Percentiles rank a stretch among this genome's conserved stretches.
Conservation (phyloP, 371 early-diverging fungal species). For the Nematocida displodere region DNA sequence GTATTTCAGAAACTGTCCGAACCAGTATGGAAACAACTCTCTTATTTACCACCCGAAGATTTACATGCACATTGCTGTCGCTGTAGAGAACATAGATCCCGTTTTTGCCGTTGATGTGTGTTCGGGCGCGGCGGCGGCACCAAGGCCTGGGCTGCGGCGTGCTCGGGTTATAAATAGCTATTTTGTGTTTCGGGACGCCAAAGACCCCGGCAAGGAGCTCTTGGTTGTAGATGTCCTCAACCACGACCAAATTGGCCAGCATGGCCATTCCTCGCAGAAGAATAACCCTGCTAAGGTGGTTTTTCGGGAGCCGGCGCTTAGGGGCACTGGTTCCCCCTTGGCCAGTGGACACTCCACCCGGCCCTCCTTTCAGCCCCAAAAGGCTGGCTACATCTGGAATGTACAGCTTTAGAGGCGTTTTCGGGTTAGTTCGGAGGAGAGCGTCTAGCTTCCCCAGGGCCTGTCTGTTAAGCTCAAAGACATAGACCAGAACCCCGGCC, state of each 20-base stretch:
- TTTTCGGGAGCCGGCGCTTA: not conserved
- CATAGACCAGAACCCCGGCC: no score
- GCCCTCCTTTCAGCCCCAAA: not conserved
- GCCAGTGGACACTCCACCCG: not conserved
- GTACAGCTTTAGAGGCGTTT: not conserved
- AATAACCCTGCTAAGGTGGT: not conserved
- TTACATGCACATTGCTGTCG: constrained; percentile 16
- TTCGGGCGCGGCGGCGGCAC: not conserved
- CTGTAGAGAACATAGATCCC: constrained; percentile 36
- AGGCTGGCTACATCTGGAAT: not conserved
- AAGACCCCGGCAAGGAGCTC: not conserved
- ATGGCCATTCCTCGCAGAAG: constrained; percentile 3
- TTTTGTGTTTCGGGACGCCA: constrained; percentile 27
- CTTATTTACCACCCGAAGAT: constrained; percentile 6
- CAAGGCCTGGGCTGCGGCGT: not conserved
- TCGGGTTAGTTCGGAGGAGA: not conserved
- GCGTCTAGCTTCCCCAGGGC: no score
- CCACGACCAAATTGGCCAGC: constrained; percentile 24
- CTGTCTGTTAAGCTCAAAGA: no score
- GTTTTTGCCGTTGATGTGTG: no score
- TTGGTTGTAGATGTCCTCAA: not conserved
- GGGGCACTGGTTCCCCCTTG: not conserved
- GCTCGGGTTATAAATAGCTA: not conserved
- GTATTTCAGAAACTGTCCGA: constrained; percentile 17
- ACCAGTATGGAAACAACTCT: not conserved